phyloP scores from a whole-genome alignment of 2,329 filamentous ascomycete genomes.

The Trichoderma sp. region DNA sequence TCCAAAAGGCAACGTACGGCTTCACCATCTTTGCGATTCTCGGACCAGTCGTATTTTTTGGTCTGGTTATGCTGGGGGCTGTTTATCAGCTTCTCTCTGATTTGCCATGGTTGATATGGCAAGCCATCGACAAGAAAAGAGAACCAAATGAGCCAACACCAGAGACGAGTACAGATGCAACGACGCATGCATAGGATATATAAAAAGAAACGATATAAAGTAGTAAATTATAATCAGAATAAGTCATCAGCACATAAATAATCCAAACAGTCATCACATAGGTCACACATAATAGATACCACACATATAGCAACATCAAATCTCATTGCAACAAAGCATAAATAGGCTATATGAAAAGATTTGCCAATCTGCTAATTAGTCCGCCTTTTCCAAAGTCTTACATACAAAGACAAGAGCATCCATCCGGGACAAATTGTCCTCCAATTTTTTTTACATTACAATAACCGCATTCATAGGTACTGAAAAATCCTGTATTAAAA shows the following conservation, averaged over 20 bases:
- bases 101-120: background rate
- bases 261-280: background rate
- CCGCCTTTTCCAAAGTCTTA: conserved; percentile 3
- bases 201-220: background rate
- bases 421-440: background rate
- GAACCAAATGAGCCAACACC: background rate
- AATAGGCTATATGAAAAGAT: background rate
- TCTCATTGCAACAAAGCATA: background rate
- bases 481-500: background rate
- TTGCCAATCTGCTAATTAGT: conserved; percentile 17
- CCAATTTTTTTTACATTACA: background rate
- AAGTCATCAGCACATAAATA: background rate
- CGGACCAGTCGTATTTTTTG: background rate
- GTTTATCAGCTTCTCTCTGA: background rate
- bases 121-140: background rate
- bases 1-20: background rate
- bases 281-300: background rate
- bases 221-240: background rate
- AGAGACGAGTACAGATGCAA: background rate
- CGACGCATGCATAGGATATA: background rate
- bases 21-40: background rate
- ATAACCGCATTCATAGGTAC: background rate
- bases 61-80: background rate
- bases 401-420: background rate
- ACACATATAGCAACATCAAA: background rate